Conservation (phyloP, 2,329 filamentous ascomycete species). For the Penicillium sp. region DNA sequence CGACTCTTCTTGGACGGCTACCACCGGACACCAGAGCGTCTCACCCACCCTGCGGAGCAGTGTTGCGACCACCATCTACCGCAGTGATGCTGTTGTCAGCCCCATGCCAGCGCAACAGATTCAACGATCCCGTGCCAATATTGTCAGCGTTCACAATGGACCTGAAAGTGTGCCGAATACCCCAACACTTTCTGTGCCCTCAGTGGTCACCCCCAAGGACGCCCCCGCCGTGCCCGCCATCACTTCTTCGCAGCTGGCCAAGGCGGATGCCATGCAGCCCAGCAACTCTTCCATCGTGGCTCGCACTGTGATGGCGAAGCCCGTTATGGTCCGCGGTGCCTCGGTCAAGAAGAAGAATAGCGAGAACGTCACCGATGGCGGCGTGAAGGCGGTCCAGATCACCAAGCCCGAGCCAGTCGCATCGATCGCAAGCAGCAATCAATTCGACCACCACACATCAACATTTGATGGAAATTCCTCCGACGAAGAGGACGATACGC, state of each 20-base stretch:
- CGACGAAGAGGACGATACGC: conserved; percentile 29
- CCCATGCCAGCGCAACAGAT: conserved; percentile 78
- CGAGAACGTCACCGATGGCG: conserved; percentile 19
- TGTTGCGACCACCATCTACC: conserved; percentile 90
- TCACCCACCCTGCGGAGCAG: conserved; percentile 55
- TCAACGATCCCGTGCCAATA: conserved; percentile 81
- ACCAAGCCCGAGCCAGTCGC: conserved; percentile 12
- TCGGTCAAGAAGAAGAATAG: conserved; percentile 34
- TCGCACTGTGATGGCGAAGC: conserved; percentile 43
- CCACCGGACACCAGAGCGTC: conserved; percentile 54
- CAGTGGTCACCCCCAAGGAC: conserved; percentile 32
- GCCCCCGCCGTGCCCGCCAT: conserved; percentile 72
- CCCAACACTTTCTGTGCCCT: conserved; percentile 44
- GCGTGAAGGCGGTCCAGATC: conserved; percentile 2
- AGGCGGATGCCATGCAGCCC: conserved; percentile 35
- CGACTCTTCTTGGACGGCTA: conserved; percentile 83
- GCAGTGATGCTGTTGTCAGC: conserved; percentile 81
- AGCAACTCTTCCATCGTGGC: conserved; percentile 44
- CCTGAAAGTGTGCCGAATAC: conserved; percentile 43
- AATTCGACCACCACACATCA: conserved; percentile 26
- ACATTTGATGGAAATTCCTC: conserved; percentile 36
- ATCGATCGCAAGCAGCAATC: conserved; percentile 16
- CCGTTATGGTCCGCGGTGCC: conserved; percentile 45
- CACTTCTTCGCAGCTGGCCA: conserved; percentile 50
- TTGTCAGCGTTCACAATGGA: conserved; percentile 84